phyloP scores from a whole-genome alignment of 805 yeast species.

The Candida maris region DNA sequence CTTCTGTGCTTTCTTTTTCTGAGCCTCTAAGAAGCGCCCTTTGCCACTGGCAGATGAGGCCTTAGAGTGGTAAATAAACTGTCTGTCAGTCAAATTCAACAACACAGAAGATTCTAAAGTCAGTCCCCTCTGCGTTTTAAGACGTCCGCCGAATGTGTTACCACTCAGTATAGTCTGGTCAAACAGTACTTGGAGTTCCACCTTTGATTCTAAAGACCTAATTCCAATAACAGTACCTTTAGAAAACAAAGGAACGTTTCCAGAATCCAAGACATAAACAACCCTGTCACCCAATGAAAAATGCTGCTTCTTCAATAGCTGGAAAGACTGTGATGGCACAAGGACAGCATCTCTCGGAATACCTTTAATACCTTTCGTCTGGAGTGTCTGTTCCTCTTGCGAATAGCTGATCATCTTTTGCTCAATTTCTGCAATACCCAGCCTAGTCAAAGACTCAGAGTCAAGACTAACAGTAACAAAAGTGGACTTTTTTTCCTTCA shows the following conservation, averaged over 20 bases:
- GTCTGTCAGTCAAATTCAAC: slow-evolving; percentile 70
- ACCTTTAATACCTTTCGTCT: slow-evolving; percentile 61
- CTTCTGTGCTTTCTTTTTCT: slow-evolving; percentile 18
- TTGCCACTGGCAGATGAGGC: slow-evolving; percentile 46
- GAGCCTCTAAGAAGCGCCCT: slow-evolving; percentile 16
- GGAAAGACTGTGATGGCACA: slow-evolving; percentile 68
- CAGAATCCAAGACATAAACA: slow-evolving; percentile 76
- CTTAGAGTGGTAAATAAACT: slow-evolving; percentile 71
- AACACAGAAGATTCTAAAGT: slow-evolving; percentile 78
- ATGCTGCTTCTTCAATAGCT: slow-evolving; percentile 66
- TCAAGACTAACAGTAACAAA: slow-evolving; percentile 68
- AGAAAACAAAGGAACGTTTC: slow-evolving; percentile 82
- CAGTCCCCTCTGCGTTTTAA: slow-evolving; percentile 76
- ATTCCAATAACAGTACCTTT: slow-evolving; percentile 86
- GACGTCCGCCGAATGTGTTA: slow-evolving; percentile 71
- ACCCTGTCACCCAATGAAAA: slow-evolving; percentile 90
- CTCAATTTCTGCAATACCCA: slow-evolving; percentile 67
- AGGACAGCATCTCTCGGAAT: slow-evolving; percentile 84
- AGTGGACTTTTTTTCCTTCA: slow-evolving; percentile 44
- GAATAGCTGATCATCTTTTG: slow-evolving; percentile 46
- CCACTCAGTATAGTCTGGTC: slow-evolving; percentile 84
- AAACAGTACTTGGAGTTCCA: slow-evolving; percentile 73
- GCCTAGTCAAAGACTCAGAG: slow-evolving; percentile 70
- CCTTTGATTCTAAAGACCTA: slow-evolving; percentile 53
- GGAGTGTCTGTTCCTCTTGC: slow-evolving; percentile 40